Evolutionary conservation across 2,329 filamentous ascomycete species (phyloP).

Genomic region (Aureobasidium leucospermi): DNA sequence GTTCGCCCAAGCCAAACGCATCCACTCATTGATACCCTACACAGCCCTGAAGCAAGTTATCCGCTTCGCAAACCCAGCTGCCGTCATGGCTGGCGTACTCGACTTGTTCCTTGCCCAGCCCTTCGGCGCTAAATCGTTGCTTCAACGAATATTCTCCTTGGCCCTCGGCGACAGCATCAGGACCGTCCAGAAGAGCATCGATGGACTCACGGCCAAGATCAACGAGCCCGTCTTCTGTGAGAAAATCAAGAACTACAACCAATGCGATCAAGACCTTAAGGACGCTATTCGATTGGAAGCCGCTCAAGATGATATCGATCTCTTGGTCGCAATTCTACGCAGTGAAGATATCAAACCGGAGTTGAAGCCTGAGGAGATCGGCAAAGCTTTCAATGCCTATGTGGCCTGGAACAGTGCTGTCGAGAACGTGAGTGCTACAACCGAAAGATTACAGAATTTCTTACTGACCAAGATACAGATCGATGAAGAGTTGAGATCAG

Average conservation of each 20-base stretch:
- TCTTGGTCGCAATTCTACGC: constrained; percentile 77
- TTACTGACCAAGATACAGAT: constrained; percentile 33
- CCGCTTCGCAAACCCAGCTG: constrained; percentile 88
- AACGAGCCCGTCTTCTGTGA: constrained; percentile 70
- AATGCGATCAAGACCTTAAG: constrained; percentile 70
- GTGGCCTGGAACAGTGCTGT: constrained; percentile 94
- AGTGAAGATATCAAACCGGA: constrained; percentile 69
- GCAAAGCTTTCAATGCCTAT: constrained; percentile 84
- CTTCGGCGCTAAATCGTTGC: constrained; percentile 78
- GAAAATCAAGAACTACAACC: constrained; percentile 74
- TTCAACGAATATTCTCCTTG: constrained; percentile 91
- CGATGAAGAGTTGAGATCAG: constrained; percentile 80
- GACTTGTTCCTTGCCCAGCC: constrained; percentile 95
- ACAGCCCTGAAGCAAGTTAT: constrained; percentile 94
- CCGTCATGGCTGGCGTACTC: constrained; percentile 91
- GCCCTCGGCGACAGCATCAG: constrained; percentile 86
- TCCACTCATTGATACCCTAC: constrained; percentile 92
- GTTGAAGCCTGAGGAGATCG: constrained; percentile 67
- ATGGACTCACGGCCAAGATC: constrained; percentile 67
- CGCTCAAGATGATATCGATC: constrained; percentile 64
- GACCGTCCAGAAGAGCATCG: constrained; percentile 79
- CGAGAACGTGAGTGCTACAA: constrained; percentile 53
- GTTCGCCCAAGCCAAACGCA: constrained; percentile 87
- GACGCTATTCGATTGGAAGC: constrained; percentile 67
- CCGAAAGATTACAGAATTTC: not conserved